Base-by-base conservation (phyloP, 78 protist species). In the Isochrysis galbana region DNA sequence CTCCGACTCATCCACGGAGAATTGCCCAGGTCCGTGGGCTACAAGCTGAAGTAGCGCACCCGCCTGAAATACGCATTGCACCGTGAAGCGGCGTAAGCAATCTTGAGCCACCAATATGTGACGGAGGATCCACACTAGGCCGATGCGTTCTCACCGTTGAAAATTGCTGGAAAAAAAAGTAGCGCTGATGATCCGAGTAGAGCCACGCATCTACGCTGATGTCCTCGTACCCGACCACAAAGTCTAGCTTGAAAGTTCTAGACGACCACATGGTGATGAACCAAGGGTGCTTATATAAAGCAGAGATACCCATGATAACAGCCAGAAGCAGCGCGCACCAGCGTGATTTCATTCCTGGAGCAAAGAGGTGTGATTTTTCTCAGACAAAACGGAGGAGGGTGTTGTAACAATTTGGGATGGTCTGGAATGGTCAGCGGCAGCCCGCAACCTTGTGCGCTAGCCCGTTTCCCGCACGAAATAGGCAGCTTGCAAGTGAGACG, bases 91-190 rank as follows among this genome's bases (percentile, higher is more conserved):
- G n/a, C n/a, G n/a, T n/a, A n/a, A n/a, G n/a, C n/a, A n/a, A n/a
- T n/a, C n/a, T n/a, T n/a, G n/a, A n/a, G n/a, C n/a, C n/a, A n/a
- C n/a, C n/a, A n/a, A n/a, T n/a, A n/a, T n/a, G n/a, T n/a, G n/a
- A n/a, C n/a, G n/a, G n/a, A n/a, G n/a, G n/a, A n/a, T n/a, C n/a
- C n/a, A n/a, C n/a, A n/a, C n/a, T n/a, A n/a, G n/a, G n/a, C n/a
- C n/a, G n/a, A n/a, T n/a, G n/a, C n/a, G n/a, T n/a, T n/a, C n/a
- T n/a, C 22, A n/a, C 88, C 21, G 88, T 80, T 5, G 88, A 80
- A 5, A 41, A 19, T n/a, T 44, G 88, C 55, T 80, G 88, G 88
- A 80, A 80, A 22, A 80, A 80, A 54, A 80, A 80, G 88, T 80
- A 80, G 54, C 88, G 54, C 88, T 80, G 47, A 38, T 80, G 54